Evolutionary conservation across 768 basidiomycete species (phyloP), one percentile per base, ranked within the genome.

Genomic region (Podaxis rugospora): DNA sequence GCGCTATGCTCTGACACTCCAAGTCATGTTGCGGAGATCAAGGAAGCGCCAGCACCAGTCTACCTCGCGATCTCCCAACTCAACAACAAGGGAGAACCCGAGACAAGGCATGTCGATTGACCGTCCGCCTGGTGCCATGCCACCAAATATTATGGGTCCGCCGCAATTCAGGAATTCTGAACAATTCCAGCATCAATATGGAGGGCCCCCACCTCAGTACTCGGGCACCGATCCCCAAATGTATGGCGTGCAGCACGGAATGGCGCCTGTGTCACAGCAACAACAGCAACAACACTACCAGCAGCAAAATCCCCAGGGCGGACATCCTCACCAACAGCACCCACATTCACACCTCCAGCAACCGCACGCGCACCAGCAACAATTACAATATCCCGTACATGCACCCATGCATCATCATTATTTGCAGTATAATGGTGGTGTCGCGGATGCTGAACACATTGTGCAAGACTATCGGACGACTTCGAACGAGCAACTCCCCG

Each of bases 1-100:
- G 68, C 87, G 95, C 57, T 98, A 97, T 66, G 95, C 95, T 7
- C 73, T 93, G 39, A 95, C 93, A 4, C 78, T 98, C 18, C 90
- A 93, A 64, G 76, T 95, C 44, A 96, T 96, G 89, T 72, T 97
- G 56, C 93, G 93, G 73, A 80, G 88, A 60, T 83, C 84, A 36
- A 82, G 83, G 71, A 88, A 84, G 61, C 82, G 89, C 61, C 84
- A 77, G 59, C 67, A 78, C 0, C 73, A 78, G 11, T 85, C 86
- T 35, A 71, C 75, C 16, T 82, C 87, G 13, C 83, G 82, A 16
- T 90, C 89, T 16, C 88, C 88, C 0, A 81, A 83, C 64, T 69
- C 80, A 13, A 65, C 81, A 5, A 49, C 59, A n/a, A 61, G 44
- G 52, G 59, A 61, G 44, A 36, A 49, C 42, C 59, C 52, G 16